Percentiles rank a stretch among this genome's conserved stretches.
phyloP scores from a whole-genome alignment of 2,329 filamentous ascomycete species.

The Fusarium euwallaceae region DNA sequence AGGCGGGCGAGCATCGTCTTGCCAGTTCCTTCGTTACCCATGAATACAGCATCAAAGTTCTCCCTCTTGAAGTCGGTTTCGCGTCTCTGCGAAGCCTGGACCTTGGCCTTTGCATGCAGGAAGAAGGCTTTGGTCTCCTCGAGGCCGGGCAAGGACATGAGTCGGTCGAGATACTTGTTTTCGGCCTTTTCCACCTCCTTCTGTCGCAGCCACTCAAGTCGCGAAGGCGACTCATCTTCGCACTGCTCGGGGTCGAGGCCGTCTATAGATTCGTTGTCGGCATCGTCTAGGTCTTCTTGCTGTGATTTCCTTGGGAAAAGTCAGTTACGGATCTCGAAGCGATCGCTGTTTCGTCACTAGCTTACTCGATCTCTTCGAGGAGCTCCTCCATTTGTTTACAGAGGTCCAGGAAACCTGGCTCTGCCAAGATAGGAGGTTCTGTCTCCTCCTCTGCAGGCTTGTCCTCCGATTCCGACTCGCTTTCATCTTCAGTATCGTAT shows the following conservation, averaged over 20 bases:
- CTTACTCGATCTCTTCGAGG: constrained; percentile 50
- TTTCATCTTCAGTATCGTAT: constrained; percentile 38
- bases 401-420: constrained; percentile 46
- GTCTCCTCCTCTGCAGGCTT: constrained; percentile 32
- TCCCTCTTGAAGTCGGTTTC: constrained; percentile 63
- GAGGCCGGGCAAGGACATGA: constrained; percentile 74
- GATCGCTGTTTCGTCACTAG: background rate
- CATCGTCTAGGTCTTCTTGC: constrained; percentile 34
- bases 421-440: constrained; percentile 42
- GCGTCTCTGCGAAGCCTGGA: constrained; percentile 65
- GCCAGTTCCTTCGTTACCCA: constrained; percentile 49
- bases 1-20: constrained; percentile 48
- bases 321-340: constrained; percentile 1
- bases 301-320: constrained; percentile 26
- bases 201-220: constrained; percentile 51
- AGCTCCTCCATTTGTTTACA: constrained; percentile 46
- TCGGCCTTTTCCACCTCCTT: constrained; percentile 62
- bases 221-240: constrained; percentile 57
- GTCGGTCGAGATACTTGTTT: constrained; percentile 67
- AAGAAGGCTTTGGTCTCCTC: constrained; percentile 72
- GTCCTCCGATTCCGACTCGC: constrained; percentile 38
- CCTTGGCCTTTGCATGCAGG: constrained; percentile 55
- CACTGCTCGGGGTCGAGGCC: constrained; percentile 48
- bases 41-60: constrained; percentile 49
- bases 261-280: constrained; percentile 47